These are phyloP conservation scores for Cardiospermum halicacabum DNA, from an alignment of 345 rosid genomes.

Conservation along the genomic window DNA sequence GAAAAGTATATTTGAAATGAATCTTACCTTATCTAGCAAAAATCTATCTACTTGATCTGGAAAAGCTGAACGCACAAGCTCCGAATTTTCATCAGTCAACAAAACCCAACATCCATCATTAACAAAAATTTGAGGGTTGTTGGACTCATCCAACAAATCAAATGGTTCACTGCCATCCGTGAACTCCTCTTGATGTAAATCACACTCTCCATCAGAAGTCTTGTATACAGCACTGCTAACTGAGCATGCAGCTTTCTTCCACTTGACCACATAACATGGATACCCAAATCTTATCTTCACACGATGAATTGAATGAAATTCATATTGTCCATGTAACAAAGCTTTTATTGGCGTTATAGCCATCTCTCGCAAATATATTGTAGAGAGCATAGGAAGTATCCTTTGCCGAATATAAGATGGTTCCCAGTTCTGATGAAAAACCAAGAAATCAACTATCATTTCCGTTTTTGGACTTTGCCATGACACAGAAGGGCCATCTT, in stretches of 20 bases:
- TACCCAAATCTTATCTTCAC: slow-evolving; percentile 62
- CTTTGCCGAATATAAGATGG: slow-evolving; percentile 68
- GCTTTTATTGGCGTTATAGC: slow-evolving; percentile 35
- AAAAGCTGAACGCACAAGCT: slow-evolving; percentile 65
- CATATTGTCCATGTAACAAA: slow-evolving; percentile 57
- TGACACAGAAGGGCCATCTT: slow-evolving; percentile 31
- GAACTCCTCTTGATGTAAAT: slow-evolving; percentile 32
- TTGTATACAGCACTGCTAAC: slow-evolving; percentile 18
- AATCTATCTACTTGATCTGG: slow-evolving; percentile 58
- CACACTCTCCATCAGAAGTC: slow-evolving; percentile 27
- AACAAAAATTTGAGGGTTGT: slow-evolving; percentile 43
- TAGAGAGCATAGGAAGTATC: slow-evolving; percentile 78
- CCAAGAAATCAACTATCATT: slow-evolving; percentile 75
- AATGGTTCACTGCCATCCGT: slow-evolving; percentile 39
- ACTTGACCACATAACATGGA: slow-evolving; percentile 59
- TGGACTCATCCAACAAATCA: slow-evolving; percentile 44
- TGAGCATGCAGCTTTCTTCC: slow-evolving; percentile 52
- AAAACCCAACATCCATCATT: slow-evolving; percentile 49
- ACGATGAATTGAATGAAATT: slow-evolving; percentile 71
- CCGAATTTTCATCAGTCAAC: slow-evolving; percentile 70
- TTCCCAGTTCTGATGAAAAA: slow-evolving; percentile 63
- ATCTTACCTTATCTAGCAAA: slow-evolving; percentile 58
- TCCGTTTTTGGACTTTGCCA: slow-evolving; percentile 78
- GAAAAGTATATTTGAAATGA: slow-evolving; percentile 6
- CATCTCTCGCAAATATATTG: slow-evolving; percentile 68